phyloP scores from a whole-genome alignment of 2,329 filamentous ascomycete species.

The Rugonectria rugulosa region DNA sequence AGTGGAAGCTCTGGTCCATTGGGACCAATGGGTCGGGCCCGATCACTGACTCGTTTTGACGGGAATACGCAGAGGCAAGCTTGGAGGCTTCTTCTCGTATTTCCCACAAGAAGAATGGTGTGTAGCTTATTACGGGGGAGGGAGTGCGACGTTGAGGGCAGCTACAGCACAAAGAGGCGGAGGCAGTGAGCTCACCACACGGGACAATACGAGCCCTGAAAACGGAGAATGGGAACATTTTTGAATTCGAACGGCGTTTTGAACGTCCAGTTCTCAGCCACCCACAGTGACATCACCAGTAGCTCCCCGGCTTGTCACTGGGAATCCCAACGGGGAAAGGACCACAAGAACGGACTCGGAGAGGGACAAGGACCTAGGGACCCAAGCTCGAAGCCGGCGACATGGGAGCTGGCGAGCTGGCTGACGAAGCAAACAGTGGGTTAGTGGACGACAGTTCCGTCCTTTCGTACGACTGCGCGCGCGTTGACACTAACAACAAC shows the following conservation, averaged over 20 bases:
- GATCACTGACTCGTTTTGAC: conserved; percentile 31
- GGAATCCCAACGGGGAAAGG: background rate
- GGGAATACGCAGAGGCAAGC: conserved; percentile 25
- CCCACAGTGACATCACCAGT: conserved; percentile 18
- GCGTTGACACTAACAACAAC: background rate
- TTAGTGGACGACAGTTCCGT: too few relatives aligned
- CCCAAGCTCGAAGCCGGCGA: background rate
- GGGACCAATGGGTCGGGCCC: conserved; percentile 32
- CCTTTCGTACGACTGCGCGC: background rate
- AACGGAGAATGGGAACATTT: background rate
- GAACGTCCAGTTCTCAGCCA: background rate
- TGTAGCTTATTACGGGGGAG: background rate
- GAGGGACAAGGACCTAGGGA: background rate
- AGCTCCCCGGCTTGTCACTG: background rate
- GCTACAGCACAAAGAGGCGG: background rate
- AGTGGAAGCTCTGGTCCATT: conserved; percentile 13
- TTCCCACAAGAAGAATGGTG: background rate
- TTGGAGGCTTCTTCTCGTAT: conserved; percentile 34
- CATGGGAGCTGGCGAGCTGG: background rate
- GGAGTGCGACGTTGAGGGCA: background rate
- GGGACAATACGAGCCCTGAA: conserved; percentile 7
- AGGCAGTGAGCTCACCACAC: conserved; percentile 1
- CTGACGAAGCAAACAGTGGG: background rate
- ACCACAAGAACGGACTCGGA: background rate
- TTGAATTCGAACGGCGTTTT: background rate